Base-by-base conservation (phyloP, 2,329 filamentous ascomycete genomes). In the Fusarium sp. region DNA sequence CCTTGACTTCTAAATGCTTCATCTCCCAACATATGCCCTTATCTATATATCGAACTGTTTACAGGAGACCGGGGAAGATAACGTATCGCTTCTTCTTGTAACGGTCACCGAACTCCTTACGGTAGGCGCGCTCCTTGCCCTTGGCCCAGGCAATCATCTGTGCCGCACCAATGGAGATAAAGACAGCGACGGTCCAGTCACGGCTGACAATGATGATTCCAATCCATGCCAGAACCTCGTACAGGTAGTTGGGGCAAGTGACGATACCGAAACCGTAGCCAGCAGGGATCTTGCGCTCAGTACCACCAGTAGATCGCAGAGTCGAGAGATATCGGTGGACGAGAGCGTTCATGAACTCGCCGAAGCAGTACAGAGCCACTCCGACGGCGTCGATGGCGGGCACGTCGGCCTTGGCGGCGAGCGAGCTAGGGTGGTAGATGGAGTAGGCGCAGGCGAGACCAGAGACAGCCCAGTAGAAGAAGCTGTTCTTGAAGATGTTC, bases 241-340 rank as follows among this genome's bases (percentile, higher is more conserved):
- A 98, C 84, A 97, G 89, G 84, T 99, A 99, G 84, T 99, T 99
- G 44, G 96, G 96, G 83, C 94, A 97, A 15, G 96, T 99, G 55
- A 99, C 95, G 38, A 93, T 82, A 70, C 84, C 85, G 81, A 98
- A 98, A 30, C 94, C 93, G 62, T 95, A 89, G 27, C 96, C 96
- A 61, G 85, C 85, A 2, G 96, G 96, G 69, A 99, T 97, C 74
- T 94, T 94, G 64, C 95, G 88, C 79, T 97, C 94, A 2, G 92
- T 95, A 71, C 91, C 92, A 59, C 94, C 94, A 0, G 88, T 85
- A 60, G 90, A 91, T 53, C 96, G 91, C 68, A 99, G 87, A 66
- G 88, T 87, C 29, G 92, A 90, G 25, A 99, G 87, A 57, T 93
- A 91, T 73, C 91, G 80, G 82, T 99, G 96, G 3, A 94, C 90